These are phyloP conservation scores for Cicer pinnatifidum DNA, from an alignment of 306 rosid species.

Conservation along the genomic window DNA sequence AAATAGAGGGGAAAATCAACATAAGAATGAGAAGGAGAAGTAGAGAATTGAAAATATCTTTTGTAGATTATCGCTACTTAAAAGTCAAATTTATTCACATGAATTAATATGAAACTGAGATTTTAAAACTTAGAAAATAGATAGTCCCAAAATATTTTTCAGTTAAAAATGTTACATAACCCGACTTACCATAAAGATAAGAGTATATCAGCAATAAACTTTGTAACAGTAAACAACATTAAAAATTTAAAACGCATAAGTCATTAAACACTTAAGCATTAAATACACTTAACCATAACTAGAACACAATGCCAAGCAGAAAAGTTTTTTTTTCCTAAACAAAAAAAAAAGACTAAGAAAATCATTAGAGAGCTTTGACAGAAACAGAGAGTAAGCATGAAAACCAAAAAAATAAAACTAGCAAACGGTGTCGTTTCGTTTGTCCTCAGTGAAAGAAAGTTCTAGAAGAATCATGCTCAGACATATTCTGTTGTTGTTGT, in stretches of 20 bases:
- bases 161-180: no score
- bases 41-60: no score
- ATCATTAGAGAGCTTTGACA: background rate
- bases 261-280: background rate
- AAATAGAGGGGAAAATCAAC: no score
- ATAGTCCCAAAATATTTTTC: no score
- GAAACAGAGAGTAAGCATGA: background rate
- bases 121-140: no score
- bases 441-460: slow-evolving; percentile 18
- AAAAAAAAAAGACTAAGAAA: background rate
- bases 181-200: background rate
- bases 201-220: background rate
- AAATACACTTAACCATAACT: background rate
- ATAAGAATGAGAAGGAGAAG: no score
- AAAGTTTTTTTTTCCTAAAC: background rate
- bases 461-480: slow-evolving; percentile 36
- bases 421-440: background rate
- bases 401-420: background rate
- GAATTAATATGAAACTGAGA: no score
- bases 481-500: background rate
- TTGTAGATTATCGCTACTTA: no score
- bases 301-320: background rate
- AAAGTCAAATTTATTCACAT: no score
- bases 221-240: background rate
- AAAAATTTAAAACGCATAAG: background rate